These are phyloP conservation scores for Triticum aestivum DNA, from an alignment of 176 grass and related monocot species.

Conservation along the genomic window IWGSC_CS_RefSeq_v2.1 NC_057799.1:235452972-235453471, in stretches of 20 bases:
- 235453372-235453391: slow-evolving; percentile 96
- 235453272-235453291: slow-evolving; percentile 59
- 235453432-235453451: slow-evolving; percentile 22
- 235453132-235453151: slow-evolving; percentile 99
- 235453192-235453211: slow-evolving; percentile 86
- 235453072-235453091: slow-evolving; percentile 14
- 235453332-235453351: slow-evolving; percentile 13
- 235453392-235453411: slow-evolving; percentile 96
- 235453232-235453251: slow-evolving; percentile 93
- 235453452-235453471: not conserved
- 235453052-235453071: slow-evolving; percentile 12
- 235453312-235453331: not conserved
- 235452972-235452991: slow-evolving; percentile 8
- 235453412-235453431: slow-evolving; percentile 72
- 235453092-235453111: not conserved
- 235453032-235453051: slow-evolving; percentile 10
- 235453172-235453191: slow-evolving; percentile 96
- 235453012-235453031: slow-evolving; percentile 15
- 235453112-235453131: slow-evolving; percentile 36
- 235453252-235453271: slow-evolving; percentile 77
- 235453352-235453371: slow-evolving; percentile 78
- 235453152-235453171: slow-evolving; percentile 91
- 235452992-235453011: not conserved
- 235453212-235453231: slow-evolving; percentile 89
- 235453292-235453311: slow-evolving; percentile 28